These are phyloP conservation scores for Calonectria montana DNA, from an alignment of 2,329 filamentous ascomycete genomes.

Conservation along the genomic window DNA sequence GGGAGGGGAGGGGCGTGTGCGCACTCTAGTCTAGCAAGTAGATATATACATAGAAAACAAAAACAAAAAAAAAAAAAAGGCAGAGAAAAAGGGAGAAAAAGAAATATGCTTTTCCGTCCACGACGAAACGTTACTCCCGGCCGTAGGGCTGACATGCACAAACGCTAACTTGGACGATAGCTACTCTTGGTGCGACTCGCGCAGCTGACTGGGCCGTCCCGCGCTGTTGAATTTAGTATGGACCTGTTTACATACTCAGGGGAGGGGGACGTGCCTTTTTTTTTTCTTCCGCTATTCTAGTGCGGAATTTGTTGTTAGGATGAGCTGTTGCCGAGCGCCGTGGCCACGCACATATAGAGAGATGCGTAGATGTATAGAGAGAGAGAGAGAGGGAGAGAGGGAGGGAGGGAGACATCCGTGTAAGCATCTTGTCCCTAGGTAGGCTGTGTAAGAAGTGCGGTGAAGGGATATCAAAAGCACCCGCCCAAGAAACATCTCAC, in stretches of 20 bases:
- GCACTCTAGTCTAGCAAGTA: not conserved
- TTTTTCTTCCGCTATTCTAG: slow-evolving; percentile 1
- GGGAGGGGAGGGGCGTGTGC: slow-evolving; percentile 2
- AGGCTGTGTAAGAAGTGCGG: not conserved
- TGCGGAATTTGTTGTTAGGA: not conserved
- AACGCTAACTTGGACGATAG: not conserved
- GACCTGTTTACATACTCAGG: not conserved
- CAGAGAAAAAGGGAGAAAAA: not conserved
- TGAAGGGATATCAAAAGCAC: not conserved
- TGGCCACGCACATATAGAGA: too few relatives aligned
- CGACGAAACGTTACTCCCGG: not conserved
- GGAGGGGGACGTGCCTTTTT: not conserved
- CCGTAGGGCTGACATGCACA: slow-evolving; percentile 2
- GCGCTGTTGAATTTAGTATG: not conserved
- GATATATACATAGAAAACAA: not conserved
- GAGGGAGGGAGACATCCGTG: not conserved
- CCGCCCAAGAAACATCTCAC: not conserved
- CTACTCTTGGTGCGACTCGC: not conserved
- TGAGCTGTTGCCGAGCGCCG: too few relatives aligned
- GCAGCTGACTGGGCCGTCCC: not conserved
- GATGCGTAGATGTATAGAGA: not conserved
- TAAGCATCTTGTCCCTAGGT: not conserved
- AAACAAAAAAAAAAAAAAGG: not conserved
- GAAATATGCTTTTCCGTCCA: not conserved
- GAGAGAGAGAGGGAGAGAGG: not conserved